These are phyloP conservation scores for Margaritispora aquatica DNA, from an alignment of 495 filamentous ascomycete species.

Conservation along the genomic window DNA sequence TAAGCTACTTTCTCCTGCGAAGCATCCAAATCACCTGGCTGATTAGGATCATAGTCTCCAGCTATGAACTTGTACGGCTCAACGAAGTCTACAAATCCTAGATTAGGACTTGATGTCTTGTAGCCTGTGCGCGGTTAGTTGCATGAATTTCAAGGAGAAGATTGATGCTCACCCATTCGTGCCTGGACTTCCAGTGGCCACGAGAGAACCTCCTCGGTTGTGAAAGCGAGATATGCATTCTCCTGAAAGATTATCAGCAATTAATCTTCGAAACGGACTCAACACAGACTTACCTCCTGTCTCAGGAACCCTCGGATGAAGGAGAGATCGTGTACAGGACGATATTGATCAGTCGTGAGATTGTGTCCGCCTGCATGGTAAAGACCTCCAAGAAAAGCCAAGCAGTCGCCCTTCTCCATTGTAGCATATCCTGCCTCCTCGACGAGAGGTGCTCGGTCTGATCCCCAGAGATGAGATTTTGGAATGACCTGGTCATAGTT, in stretches of 20 bases:
- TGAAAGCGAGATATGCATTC: not conserved
- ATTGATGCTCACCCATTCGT: not conserved
- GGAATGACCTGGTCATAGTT: not conserved
- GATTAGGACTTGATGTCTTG: not conserved
- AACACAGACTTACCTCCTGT: not conserved
- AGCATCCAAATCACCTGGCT: not conserved
- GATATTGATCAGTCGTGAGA: not conserved
- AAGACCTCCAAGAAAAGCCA: not conserved
- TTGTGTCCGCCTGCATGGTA: not conserved
- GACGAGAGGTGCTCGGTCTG: not conserved
- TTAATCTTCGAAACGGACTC: not conserved
- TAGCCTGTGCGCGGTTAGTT: not conserved
- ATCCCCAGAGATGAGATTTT: not conserved
- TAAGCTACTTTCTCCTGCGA: not conserved
- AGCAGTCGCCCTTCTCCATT: not conserved
- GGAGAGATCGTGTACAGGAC: slow-evolving; percentile 1
- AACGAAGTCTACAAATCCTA: not conserved
- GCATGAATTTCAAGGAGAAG: not conserved
- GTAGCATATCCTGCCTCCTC: not conserved
- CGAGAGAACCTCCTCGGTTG: not conserved
- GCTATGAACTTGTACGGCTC: not conserved
- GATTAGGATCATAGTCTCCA: not conserved
- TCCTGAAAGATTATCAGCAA: not conserved
- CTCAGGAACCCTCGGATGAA: not conserved
- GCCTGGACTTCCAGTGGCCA: not conserved